phyloP scores from a whole-genome alignment of 148 eudicot genomes.

The Cornus kousa region DNA sequence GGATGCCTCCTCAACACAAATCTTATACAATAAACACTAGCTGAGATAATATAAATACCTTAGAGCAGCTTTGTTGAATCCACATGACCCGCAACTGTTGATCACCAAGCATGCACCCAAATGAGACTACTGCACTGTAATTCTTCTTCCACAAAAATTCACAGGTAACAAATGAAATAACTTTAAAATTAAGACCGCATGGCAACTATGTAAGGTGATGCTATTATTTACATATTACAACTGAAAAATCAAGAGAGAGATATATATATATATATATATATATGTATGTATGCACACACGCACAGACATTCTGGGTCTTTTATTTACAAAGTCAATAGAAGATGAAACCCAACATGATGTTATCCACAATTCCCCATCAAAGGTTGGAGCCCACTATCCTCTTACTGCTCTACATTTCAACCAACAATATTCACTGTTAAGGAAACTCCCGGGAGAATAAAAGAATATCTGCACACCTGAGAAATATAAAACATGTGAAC shows the following conservation, averaged over 20 bases:
- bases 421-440: constrained; percentile 16
- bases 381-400: constrained; percentile 5
- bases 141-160: not conserved
- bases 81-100: not conserved
- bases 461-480: constrained; percentile 36
- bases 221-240: constrained; percentile 29
- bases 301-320: constrained; percentile 10
- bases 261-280: not conserved
- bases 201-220: constrained; percentile 12
- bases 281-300: not conserved
- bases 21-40: too few relatives aligned
- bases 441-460: constrained; percentile 27
- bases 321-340: constrained; percentile 35
- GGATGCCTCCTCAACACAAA: too few relatives aligned
- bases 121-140: too few relatives aligned
- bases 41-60: not conserved
- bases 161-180: constrained; percentile 4
- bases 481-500: not conserved
- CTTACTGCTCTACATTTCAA: constrained; percentile 21
- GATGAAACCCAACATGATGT: constrained; percentile 17
- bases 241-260: constrained; percentile 16
- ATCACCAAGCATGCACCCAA: not conserved
- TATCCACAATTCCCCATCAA: constrained; percentile 23
- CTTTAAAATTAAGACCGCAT: not conserved
- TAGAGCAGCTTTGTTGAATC: not conserved